A percentile compares a stretch with the other conserved stretches of the same genome.
Evolutionary conservation across 176 grass and related monocot genomes (phyloP).

Genomic region (Ensete ventricosum): DNA sequence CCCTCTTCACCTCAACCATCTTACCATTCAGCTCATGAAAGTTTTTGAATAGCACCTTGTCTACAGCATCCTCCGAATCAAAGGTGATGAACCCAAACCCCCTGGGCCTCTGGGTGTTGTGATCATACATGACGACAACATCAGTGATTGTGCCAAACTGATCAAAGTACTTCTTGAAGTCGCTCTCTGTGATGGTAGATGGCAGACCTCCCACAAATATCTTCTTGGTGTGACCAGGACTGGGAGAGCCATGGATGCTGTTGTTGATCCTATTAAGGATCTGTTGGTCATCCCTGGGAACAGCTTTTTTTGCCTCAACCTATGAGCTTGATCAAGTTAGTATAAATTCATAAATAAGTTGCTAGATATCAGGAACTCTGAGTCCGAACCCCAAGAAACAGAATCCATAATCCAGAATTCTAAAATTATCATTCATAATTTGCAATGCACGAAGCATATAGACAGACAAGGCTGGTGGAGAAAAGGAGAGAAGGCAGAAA

Average conservation of each 20-base stretch:
- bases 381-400: conserved; percentile 9
- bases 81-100: conserved; percentile 93
- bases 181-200: conserved; percentile 66
- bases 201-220: conserved; percentile 86
- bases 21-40: conserved; percentile 93
- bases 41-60: conserved; percentile 73
- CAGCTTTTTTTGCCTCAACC: conserved; percentile 95
- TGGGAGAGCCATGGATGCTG: conserved; percentile 51
- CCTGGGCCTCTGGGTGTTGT: conserved; percentile 79
- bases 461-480: background rate
- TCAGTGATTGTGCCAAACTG: conserved; percentile 74
- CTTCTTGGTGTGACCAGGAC: conserved; percentile 68
- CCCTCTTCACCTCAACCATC: conserved; percentile 83
- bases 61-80: conserved; percentile 68
- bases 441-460: background rate
- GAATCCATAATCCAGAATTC: background rate
- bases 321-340: conserved; percentile 26
- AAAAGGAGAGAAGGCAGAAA: background rate
- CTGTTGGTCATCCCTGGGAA: conserved; percentile 69
- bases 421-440: background rate
- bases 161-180: conserved; percentile 81
- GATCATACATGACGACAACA: conserved; percentile 91
- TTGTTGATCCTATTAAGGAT: conserved; percentile 40
- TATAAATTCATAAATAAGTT: background rate
- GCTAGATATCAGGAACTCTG: background rate